A percentile compares a stretch with the other conserved stretches of the same genome.
These are phyloP conservation scores for Fusarium udum DNA, from an alignment of 2,329 filamentous ascomycete genomes.

Conservation along the genomic window DNA sequence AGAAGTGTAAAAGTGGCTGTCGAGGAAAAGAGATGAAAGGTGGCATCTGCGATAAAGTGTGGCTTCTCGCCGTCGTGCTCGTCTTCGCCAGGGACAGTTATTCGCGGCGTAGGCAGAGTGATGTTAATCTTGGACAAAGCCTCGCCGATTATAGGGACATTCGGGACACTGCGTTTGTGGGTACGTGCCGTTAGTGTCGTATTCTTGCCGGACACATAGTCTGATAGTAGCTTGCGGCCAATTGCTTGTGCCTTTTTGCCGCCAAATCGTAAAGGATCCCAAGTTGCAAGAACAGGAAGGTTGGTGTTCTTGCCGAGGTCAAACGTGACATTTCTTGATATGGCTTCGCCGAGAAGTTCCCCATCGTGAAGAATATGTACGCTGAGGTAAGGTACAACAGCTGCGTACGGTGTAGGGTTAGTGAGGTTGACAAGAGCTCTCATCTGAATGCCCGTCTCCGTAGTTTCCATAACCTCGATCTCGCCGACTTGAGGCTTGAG, in stretches of 20 bases:
- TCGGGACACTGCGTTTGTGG: constrained; percentile 77
- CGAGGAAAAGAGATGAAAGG: constrained; percentile 86
- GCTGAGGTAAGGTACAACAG: constrained; percentile 80
- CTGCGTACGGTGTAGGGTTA: constrained; percentile 89
- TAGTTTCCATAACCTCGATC: constrained; percentile 77
- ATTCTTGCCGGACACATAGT: constrained; percentile 89
- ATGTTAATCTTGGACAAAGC: constrained; percentile 77
- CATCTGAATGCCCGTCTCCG: constrained; percentile 74
- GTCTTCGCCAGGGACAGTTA: constrained; percentile 65
- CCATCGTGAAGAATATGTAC: constrained; percentile 79
- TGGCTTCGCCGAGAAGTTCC: constrained; percentile 79
- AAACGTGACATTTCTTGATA: constrained; percentile 70
- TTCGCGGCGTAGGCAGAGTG: constrained; percentile 74
- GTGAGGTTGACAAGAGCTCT: constrained; percentile 81
- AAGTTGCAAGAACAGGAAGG: constrained; percentile 73
- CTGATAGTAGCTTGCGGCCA: constrained; percentile 79
- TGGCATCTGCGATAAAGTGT: constrained; percentile 85
- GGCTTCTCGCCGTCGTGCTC: constrained; percentile 48
- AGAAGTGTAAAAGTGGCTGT: constrained; percentile 85
- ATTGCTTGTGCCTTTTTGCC: constrained; percentile 69
- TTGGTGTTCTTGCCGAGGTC: constrained; percentile 76
- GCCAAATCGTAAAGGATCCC: constrained; percentile 73
- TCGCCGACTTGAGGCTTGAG: constrained; percentile 73
- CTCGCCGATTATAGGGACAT: constrained; percentile 75
- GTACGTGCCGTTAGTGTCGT: constrained; percentile 79